Percentiles rank a stretch among this genome's conserved stretches.
Evolutionary conservation across 495 filamentous ascomycete genomes (phyloP).

Genomic region (Penicillium macrosclerotiorum): DNA sequence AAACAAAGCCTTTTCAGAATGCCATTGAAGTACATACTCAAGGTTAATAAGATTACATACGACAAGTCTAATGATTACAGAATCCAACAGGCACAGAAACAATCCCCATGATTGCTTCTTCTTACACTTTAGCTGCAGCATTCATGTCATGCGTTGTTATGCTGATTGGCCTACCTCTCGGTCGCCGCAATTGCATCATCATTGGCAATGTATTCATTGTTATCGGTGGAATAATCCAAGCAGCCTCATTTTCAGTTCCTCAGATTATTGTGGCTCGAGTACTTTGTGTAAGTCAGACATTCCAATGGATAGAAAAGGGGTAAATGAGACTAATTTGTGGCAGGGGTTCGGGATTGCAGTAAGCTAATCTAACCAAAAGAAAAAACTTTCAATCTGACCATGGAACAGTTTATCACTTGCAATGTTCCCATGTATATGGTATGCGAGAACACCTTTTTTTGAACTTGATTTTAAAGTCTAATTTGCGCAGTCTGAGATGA

Average conservation of each 20-base stretch:
- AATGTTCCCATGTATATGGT: conserved; percentile 18
- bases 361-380: neutral
- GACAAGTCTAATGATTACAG: neutral
- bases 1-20: conserved; percentile 28
- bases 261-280: conserved; percentile 21
- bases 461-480: neutral
- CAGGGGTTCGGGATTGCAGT: conserved; percentile 17
- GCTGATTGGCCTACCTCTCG: conserved; percentile 18
- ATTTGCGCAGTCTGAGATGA: too few relatives aligned
- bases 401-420: conserved; percentile 6
- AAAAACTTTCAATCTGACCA: neutral
- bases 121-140: conserved; percentile 32
- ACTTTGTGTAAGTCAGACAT: conserved; percentile 11
- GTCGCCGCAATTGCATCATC: conserved; percentile 26
- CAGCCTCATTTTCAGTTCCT: conserved; percentile 15
- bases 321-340: neutral
- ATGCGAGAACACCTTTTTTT: neutral
- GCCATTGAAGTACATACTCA: conserved; percentile 22
- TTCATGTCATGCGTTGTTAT: conserved; percentile 25
- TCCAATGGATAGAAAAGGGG: too few relatives aligned
- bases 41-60: neutral
- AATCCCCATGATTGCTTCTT: conserved; percentile 37
- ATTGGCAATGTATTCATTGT: conserved; percentile 24
- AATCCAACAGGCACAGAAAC: conserved; percentile 31
- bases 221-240: conserved; percentile 18